Base-by-base conservation (phyloP, 768 basidiomycete genomes). In the Inosperma sp. region DNA sequence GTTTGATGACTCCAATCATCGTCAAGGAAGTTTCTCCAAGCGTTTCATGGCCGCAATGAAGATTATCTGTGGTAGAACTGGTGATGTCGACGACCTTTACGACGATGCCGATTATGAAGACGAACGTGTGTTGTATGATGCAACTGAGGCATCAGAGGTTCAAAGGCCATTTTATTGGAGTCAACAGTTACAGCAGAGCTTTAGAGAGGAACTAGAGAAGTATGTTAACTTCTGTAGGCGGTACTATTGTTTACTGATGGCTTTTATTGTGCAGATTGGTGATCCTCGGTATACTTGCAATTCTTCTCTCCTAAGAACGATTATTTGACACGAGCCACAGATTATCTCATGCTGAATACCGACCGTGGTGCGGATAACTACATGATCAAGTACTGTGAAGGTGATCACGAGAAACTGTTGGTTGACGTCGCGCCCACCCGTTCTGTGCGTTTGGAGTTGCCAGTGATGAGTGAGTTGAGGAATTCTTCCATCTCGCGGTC, bases 341-440 rank as follows among this genome's bases (percentile, higher is more conserved):
- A 94, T 67, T 92, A 87, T 68, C 74, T 95, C 36, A 94, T 94
- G 86, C 81, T 91, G 46, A 94, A 93, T 65, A 94, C 93, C 16
- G 92, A 93, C 63, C 82, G 91, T 44, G 85, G 78, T 30, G 84
- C 88, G 1, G 90, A 92, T 71, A 91, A 92, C 65, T 93, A 88
- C 67, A 93, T 93, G 90, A 86, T 93, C 68, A 92, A 89, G 65
- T 89, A 84, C 62, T 92, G 90, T 63, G 86, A 88, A 68, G 84
- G 79, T 36, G 82, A 81, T 33, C 86, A 87, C 51, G 88, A 89
- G 56, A 89, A 86, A 62, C 70, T 82, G 0, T 74, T 87, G 36
- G 83, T 92, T 23, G 85, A 89, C 52, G 82, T 88, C 21, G 88
- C 87, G 1, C 89, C 89, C 8, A 80, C 85, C 35, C 82, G 81